These are phyloP conservation scores for Scedosporium dehoogii DNA, from an alignment of 2,329 filamentous ascomycete genomes.

Conservation along the genomic window DNA sequence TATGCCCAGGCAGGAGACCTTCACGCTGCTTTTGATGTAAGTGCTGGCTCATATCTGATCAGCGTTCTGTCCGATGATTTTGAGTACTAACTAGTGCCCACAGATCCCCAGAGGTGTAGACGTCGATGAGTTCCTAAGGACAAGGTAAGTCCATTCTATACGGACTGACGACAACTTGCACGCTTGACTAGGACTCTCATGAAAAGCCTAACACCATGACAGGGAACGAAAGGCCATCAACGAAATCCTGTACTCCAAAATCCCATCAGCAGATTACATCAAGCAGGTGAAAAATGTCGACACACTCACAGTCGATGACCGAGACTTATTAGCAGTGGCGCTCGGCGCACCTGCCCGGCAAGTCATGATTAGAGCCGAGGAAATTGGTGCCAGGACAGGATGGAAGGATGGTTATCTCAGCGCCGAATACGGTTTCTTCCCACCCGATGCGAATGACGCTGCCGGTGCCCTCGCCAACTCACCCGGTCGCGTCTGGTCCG, in stretches of 20 bases:
- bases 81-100: conserved; percentile 10
- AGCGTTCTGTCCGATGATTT: neutral
- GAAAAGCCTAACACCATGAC: conserved; percentile 1
- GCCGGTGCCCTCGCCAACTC: conserved; percentile 34
- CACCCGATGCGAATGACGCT: conserved; percentile 38
- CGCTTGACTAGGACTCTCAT: neutral
- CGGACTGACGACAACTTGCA: neutral
- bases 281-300: conserved; percentile 35
- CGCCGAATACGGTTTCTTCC: conserved; percentile 40
- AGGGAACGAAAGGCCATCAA: conserved; percentile 37
- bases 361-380: conserved; percentile 41
- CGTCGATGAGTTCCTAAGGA: conserved; percentile 34
- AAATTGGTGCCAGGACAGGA: conserved; percentile 38
- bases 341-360: conserved; percentile 44
- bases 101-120: conserved; percentile 36
- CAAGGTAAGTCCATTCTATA: conserved; percentile 19
- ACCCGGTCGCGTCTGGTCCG: conserved; percentile 43
- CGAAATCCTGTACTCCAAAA: conserved; percentile 34
- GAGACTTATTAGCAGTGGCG: conserved; percentile 39
- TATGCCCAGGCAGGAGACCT: conserved; percentile 19
- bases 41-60: conserved; percentile 3
- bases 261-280: conserved; percentile 29
- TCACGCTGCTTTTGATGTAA: conserved; percentile 25
- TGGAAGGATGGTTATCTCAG: conserved; percentile 45
- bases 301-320: conserved; percentile 33